Base-by-base conservation (phyloP, 2,329 filamentous ascomycete genomes). In the Cryphonectria nitschkei region DNA sequence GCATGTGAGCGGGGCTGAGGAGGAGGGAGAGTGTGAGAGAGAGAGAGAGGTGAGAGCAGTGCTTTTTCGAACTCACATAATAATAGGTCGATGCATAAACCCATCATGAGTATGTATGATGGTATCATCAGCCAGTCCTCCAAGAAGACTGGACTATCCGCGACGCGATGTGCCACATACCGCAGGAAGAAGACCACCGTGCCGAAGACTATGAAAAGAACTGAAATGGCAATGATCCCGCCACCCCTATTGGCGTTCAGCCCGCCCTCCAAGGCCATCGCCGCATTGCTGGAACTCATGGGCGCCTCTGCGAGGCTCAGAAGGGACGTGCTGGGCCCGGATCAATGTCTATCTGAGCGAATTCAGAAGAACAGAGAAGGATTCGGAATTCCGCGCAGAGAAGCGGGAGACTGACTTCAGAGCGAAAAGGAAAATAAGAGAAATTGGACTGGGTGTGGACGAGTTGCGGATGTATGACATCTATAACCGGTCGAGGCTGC, bases 91-190 rank as follows among this genome's bases (percentile, higher is more conserved):
- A 52, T 39, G 29, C 66, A 68, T 14, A 68, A 19, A 6, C 54
- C 66, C 41, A 62, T 61, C 66, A 54, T 68, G 39, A 68, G 66
- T n/a, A 68, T 22, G 56, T 68, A 68, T 6, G 66, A 68, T 9
- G 66, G 66, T n/a, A 68, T 50, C 56, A 68, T 68, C 19, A 68
- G 39, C 66, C 66, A 68, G 56, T 68, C 66, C 29, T 68, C 66
- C 13, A 61, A 5, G 43, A 62, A 62, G 39, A 62, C 22, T 1
- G 54, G 4, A 19, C 66, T 68, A 11, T 62, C 29, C 4, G 58
- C 39, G 7, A 62, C 16, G 29, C 56, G 66, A 52, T 68, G 56
- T 52, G 66, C 54, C 54, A 67, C 37, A n/a, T 58, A 54, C 11
- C 52, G 65, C 19, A 56, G 52, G 50, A 26, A n/a, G 46, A 66